Conservation (phyloP, 768 basidiomycete species). For the Dioszegia hungarica region DNA sequence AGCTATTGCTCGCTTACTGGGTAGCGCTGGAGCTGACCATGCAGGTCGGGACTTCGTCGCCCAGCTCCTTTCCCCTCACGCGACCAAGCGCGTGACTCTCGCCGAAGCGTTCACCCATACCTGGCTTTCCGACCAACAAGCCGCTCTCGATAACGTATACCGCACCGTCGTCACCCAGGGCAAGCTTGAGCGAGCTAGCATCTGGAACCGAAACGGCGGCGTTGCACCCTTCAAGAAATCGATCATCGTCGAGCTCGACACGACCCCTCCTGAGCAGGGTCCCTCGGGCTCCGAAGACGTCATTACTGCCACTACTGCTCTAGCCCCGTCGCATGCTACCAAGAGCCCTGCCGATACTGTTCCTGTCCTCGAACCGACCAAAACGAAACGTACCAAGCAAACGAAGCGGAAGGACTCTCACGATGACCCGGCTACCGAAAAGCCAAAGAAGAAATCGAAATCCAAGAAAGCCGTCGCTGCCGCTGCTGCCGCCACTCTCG, state of each 20-base stretch:
- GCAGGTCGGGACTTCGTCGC: not conserved
- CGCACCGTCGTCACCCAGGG: conserved; percentile 4
- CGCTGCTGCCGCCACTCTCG: no score
- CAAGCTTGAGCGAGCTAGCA: not conserved
- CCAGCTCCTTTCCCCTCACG: not conserved
- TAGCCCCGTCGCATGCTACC: no score
- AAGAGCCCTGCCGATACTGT: no score
- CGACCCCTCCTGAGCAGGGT: no score
- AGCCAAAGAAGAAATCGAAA: not conserved
- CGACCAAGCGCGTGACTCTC: not conserved
- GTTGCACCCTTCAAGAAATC: not conserved
- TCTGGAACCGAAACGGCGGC: conserved; percentile 1
- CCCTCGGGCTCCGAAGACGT: no score
- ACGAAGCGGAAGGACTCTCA: not conserved
- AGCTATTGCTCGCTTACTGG: not conserved
- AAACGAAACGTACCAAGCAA: not conserved
- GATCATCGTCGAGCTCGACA: no score
- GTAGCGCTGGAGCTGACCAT: not conserved
- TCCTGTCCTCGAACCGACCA: no score
- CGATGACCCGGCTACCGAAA: not conserved
- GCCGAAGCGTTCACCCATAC: not conserved
- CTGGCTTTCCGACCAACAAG: not conserved
- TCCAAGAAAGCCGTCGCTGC: not conserved
- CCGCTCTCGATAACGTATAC: not conserved
- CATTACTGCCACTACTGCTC: no score